Base-by-base conservation (phyloP, 371 early-diverging fungal species). In the Dichotomocladium elegans region DNA sequence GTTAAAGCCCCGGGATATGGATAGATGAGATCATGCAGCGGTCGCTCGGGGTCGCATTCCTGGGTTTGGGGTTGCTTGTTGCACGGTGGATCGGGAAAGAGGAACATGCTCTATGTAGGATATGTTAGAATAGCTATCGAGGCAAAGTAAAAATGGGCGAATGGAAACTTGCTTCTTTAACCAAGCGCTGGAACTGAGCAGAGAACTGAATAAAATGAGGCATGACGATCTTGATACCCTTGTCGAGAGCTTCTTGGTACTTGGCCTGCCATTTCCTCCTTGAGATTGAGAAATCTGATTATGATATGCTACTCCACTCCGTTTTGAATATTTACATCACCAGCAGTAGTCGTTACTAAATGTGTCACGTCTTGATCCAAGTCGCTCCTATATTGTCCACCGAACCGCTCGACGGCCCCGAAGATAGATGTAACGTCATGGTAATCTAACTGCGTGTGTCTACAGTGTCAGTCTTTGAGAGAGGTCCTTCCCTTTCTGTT, bases 181-280 rank as follows among this genome's bases (percentile, higher is more conserved):
- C n/a, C n/a, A n/a, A n/a, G n/a, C n/a, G n/a, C n/a, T n/a, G n/a
- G n/a, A n/a, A n/a, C n/a, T n/a, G n/a, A n/a, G n/a, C n/a, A n/a
- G n/a, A n/a, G n/a, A n/a, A n/a, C n/a, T n/a, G n/a, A n/a, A n/a
- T n/a, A n/a, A 87, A 94, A 48, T 91, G 90, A 7, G 92, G 90
- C 12, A 89, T 66, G 4, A 94, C 79, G 3, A 84, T 62, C 35
- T 70, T 80, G 34, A 87, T 82, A 47, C 74, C 41, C 25, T 73
- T 63, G 41, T 75, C 58, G 28, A 71, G 66, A 2, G 64, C 76
- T 43, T 72, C 69, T 25, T 76, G 72, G 55, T 83, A 85, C 35
- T 78, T 77, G 29, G 54, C 55, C 80, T 79, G 57, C 5, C 30
- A 15, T 26, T 14, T 33, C n/a, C 22, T 41, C 21, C 37, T 27